Evolutionary conservation across 805 yeast species (phyloP).

Genomic region (Maudiozyma turicensis): DNA sequence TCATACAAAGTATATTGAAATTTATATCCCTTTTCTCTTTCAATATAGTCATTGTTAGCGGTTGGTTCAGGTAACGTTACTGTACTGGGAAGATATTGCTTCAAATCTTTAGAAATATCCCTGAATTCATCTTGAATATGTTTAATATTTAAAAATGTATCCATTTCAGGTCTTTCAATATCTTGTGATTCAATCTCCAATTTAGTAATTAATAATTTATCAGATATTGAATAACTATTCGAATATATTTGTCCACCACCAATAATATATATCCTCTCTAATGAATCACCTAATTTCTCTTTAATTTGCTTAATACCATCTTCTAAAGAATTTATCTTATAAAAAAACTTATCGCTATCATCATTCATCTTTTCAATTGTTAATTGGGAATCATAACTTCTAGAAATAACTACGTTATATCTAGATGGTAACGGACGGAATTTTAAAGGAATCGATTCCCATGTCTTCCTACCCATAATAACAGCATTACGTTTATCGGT

Average conservation of each 20-base stretch:
- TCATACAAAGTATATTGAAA: constrained; percentile 59
- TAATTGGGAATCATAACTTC: constrained; percentile 25
- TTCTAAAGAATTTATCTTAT: constrained; percentile 34
- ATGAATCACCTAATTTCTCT: constrained; percentile 4
- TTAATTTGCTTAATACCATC: constrained; percentile 33
- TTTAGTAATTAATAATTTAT: constrained; percentile 61
- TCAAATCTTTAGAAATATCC: constrained; percentile 30
- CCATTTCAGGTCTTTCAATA: constrained; percentile 42
- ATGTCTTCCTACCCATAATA: constrained; percentile 91
- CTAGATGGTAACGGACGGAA: constrained; percentile 79
- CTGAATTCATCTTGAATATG: constrained; percentile 11
- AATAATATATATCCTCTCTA: constrained; percentile 66
- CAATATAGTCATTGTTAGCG: constrained; percentile 30
- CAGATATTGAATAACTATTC: constrained; percentile 38
- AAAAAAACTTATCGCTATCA: constrained; percentile 4
- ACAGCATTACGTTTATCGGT: constrained; percentile 55
- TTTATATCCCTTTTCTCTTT: constrained; percentile 39
- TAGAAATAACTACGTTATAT: constrained; percentile 64
- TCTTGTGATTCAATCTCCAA: constrained; percentile 29
- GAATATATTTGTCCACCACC: constrained; percentile 90
- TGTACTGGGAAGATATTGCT: constrained; percentile 20
- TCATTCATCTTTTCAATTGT: background rate
- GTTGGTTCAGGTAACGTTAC: constrained; percentile 30
- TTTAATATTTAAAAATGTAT: constrained; percentile 50
- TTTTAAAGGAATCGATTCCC: constrained; percentile 83